These are phyloP conservation scores for Colletotrichum sojae DNA, from an alignment of 2,329 filamentous ascomycete genomes.

Conservation along the genomic window DNA sequence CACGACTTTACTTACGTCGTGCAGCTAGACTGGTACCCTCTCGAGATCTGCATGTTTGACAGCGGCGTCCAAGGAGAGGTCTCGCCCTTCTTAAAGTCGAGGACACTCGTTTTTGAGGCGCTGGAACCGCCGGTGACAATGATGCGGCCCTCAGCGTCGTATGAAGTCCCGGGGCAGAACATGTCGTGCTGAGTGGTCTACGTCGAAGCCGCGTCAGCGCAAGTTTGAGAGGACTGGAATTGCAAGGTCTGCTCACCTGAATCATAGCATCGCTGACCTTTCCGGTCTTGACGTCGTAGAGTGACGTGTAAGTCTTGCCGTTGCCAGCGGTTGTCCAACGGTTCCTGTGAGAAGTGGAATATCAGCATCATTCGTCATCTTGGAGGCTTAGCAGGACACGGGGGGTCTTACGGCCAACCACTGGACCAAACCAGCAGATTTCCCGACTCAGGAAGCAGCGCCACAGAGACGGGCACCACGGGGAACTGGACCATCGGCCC, in stretches of 20 bases:
- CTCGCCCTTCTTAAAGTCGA: slow-evolving; percentile 49
- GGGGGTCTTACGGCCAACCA: slow-evolving; percentile 25
- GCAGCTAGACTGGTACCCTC: slow-evolving; percentile 67
- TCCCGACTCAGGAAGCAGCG: slow-evolving; percentile 29
- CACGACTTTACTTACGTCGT: slow-evolving; percentile 46
- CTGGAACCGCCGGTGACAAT: slow-evolving; percentile 68
- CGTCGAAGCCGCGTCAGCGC: neutral
- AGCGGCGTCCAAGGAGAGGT: slow-evolving; percentile 54
- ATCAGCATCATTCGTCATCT: neutral
- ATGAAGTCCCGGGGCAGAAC: slow-evolving; percentile 70
- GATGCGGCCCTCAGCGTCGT: slow-evolving; percentile 62
- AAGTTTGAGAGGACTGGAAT: neutral
- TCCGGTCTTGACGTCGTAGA: slow-evolving; percentile 39
- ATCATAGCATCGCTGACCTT: slow-evolving; percentile 48
- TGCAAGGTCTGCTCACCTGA: slow-evolving; percentile 34
- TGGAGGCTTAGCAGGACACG: neutral
- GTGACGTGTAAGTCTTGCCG: slow-evolving; percentile 26
- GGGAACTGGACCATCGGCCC: slow-evolving; percentile 53
- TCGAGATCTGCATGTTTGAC: slow-evolving; percentile 59
- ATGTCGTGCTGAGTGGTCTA: slow-evolving; percentile 64
- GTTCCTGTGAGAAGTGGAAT: neutral
- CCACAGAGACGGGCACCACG: slow-evolving; percentile 51
- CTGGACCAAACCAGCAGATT: slow-evolving; percentile 31
- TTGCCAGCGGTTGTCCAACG: slow-evolving; percentile 44
- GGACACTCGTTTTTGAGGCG: slow-evolving; percentile 63